These are phyloP conservation scores for Fusarium liriodendri DNA, from an alignment of 2,329 filamentous ascomycete genomes.

Conservation along the genomic window DNA sequence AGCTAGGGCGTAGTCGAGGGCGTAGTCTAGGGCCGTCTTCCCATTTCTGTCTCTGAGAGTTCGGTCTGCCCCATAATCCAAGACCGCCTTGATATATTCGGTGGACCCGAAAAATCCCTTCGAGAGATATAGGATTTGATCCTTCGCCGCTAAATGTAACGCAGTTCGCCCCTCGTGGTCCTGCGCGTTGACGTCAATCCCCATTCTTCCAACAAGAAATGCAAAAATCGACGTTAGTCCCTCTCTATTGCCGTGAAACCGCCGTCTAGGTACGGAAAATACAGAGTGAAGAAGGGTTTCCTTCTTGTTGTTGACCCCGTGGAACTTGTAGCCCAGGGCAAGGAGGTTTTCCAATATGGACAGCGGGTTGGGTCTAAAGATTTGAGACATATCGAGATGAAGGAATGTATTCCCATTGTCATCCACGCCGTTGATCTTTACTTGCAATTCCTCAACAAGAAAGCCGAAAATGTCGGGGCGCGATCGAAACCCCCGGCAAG, in stretches of 20 bases:
- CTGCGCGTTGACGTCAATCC: background rate
- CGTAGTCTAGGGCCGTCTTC: background rate
- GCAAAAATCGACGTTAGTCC: too few relatives aligned
- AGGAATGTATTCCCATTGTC: background rate
- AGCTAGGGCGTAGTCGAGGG: too few relatives aligned
- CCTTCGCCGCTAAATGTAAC: background rate
- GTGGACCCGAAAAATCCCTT: too few relatives aligned
- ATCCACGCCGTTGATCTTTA: background rate
- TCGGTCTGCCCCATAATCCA: background rate
- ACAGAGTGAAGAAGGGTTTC: background rate
- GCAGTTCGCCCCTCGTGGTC: background rate
- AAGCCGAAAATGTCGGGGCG: background rate
- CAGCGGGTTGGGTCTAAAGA: background rate
- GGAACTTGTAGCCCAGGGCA: background rate
- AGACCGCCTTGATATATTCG: background rate
- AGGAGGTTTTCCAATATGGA: background rate
- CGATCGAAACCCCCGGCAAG: fast-evolving
- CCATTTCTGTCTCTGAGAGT: background rate
- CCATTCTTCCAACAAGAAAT: background rate
- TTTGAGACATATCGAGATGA: background rate
- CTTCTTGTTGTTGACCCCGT: background rate
- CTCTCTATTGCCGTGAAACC: too few relatives aligned
- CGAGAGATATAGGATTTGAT: background rate
- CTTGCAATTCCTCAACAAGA: background rate
- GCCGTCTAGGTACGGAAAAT: fast-evolving